A percentile compares a stretch with the other conserved stretches of the same genome.
Conservation (phyloP, 2,329 filamentous ascomycete species). For the Dactylella cylindrospora region DNA sequence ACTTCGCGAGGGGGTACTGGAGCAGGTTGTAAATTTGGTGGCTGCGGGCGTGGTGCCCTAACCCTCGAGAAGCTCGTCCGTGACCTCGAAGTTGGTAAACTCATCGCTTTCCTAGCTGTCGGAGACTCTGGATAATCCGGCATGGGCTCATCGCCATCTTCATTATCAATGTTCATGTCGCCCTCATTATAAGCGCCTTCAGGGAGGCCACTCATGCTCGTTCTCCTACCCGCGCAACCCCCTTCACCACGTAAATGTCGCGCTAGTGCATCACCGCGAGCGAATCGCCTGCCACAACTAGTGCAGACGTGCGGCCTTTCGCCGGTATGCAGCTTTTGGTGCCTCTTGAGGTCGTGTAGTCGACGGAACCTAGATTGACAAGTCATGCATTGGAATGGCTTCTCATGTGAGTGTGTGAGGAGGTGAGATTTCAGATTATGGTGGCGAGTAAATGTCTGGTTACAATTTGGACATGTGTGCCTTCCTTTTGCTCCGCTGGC, state of each 20-base stretch:
- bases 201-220: conserved; percentile 80
- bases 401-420: conserved; percentile 96
- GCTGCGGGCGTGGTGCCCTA: conserved; percentile 18
- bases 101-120: conserved; percentile 29
- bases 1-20: conserved; percentile 23
- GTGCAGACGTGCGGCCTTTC: conserved; percentile 93
- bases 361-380: conserved; percentile 90
- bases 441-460: conserved; percentile 93
- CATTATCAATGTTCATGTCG: conserved; percentile 53
- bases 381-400: conserved; percentile 85
- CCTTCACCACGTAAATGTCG: conserved; percentile 94
- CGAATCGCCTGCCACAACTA: conserved; percentile 92
- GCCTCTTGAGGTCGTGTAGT: conserved; percentile 90
- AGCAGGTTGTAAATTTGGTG: conserved; percentile 35
- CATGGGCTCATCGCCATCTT: conserved; percentile 57
- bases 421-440: conserved; percentile 98
- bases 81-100: conserved; percentile 30
- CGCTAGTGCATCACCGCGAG: conserved; percentile 88
- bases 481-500: conserved; percentile 56
- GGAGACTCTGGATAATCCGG: conserved; percentile 44
- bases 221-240: conserved; percentile 86
- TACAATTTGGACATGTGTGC: conserved; percentile 94
- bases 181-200: conserved; percentile 72
- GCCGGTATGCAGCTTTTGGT: conserved; percentile 93
- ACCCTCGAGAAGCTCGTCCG: conserved; percentile 37